Base-by-base conservation (phyloP, 176 grass and related monocot genomes). In the Carex scoparia region DNA sequence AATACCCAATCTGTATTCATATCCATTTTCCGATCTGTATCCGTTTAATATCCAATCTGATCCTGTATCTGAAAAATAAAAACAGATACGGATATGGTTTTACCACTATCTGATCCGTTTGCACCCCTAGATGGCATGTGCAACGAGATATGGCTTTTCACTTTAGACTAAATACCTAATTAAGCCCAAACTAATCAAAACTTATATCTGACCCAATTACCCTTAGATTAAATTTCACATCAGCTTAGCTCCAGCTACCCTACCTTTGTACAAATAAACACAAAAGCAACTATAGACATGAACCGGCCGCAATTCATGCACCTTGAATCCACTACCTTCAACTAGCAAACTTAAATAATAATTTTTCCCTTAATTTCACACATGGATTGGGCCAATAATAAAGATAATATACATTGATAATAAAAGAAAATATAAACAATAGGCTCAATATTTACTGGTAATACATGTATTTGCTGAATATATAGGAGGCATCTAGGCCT, bases 121-220 rank as follows among this genome's bases (percentile, higher is more conserved):
- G 33, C 33, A 35, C 2, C 33, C 33, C 33, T 35, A 35, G 33
- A 35, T 35, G 33, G 33, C 33, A 66, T 66, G 30, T 14, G 11
- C 62, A 65, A 31, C 27, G 12, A 65, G 27, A 23, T 5, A 73
- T 46, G 2, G 42, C 69, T 51, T 73, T 27, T 73, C 7, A 12
- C 19, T 73, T 51, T 3, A 73, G 69, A 18, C 16, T 48, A 73
- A 23, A 73, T 10, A 37, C 16, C 12, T 6, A 46, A 72, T n/a
- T 46, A 72, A 72, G 38, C 69, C 40, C n/a, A 73, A 48, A 73
- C 8, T 73, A 48, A 73, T 11, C 69, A 73, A 73, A 63, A 44
- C 13, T 70, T 2, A 70, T n/a, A 13, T n/a, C 35, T 70, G 15
- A 49, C 37, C 15, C 16, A 14, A 71, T 46, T 46, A 71, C 68